Base-by-base conservation (phyloP, 805 yeast genomes). In the Priceomyces fermenticarens region DNA sequence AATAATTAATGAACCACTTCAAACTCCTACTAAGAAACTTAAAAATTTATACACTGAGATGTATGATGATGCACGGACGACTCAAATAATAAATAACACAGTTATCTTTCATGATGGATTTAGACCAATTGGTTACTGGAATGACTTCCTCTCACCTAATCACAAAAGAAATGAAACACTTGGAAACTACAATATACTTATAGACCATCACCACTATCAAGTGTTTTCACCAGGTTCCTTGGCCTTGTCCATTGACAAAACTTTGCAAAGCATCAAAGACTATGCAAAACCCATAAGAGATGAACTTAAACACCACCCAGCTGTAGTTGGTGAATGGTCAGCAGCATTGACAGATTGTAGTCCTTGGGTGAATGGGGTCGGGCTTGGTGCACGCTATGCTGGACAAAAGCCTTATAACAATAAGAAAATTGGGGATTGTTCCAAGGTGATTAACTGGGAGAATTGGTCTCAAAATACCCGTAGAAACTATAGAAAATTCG, bases 341-440 rank as follows among this genome's bases (percentile, higher is more conserved):
- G 87, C 81, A 14, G 88, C 84, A 5, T 65, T 83, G 35, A 82
- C 87, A 0, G 89, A 83, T 53, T 82, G 88, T 59, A 78, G 85
- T 3, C 67, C 65, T 16, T 83, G 86, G 87, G 58, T 83, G 39
- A 83, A 82, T 51, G 88, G 88, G 38, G 79, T 80, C 11, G 83
- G 83, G 3, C 62, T 78, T 17, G 86, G 86, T n/a, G 69, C 85
- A 1, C 70, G 88, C 41, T 82, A 70, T 52, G 83, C 74, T 32
- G 80, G 77, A 1, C 61, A 58, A 41, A 38, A 44, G 6, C 63
- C 76, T 3, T 77, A 54, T 40, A 38, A 44, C 7, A 55, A 54
- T 32, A 45, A 48, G 11, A 42, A 42, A 23, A 46, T 67, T 7
- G 81, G 81, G 2, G 48, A 54, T 3, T 82, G 88, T 49, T 58